Conservation (phyloP, 2,329 filamentous ascomycete species). For the Apiospora koreana region DNA sequence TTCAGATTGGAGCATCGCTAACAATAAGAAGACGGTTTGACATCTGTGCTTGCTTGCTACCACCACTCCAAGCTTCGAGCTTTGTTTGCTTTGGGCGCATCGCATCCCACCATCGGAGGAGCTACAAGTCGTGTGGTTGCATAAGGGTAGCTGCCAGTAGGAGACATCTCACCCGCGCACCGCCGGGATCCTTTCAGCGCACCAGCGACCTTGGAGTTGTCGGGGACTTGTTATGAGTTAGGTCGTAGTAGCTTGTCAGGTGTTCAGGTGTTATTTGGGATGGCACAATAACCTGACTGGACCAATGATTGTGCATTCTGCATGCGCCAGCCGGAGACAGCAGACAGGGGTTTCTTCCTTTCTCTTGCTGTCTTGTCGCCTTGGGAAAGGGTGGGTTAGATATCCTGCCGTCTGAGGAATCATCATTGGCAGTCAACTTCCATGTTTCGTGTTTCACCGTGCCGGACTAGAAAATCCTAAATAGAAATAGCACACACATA, state of each 20-base stretch:
- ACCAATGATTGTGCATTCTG: background rate
- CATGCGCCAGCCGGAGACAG: constrained; percentile 8
- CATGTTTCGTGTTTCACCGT: constrained; percentile 12
- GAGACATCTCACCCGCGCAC: constrained; percentile 2
- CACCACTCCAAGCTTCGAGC: constrained; percentile 3
- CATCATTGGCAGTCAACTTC: constrained; percentile 10
- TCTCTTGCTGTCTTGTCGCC: constrained; percentile 2
- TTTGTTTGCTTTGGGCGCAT: constrained; percentile 8
- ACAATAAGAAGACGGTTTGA: constrained; percentile 7
- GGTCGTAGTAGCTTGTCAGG: background rate
- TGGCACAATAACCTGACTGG: constrained; percentile 5
- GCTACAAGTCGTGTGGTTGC: constrained; percentile 7
- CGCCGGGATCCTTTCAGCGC: constrained; percentile 4
- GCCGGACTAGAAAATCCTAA: constrained; percentile 11
- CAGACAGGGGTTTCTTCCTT: constrained; percentile 8
- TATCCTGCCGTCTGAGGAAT: background rate
- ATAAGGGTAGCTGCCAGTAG: constrained; percentile 6
- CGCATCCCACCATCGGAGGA: constrained; percentile 5
- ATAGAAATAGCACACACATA: background rate
- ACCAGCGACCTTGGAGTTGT: background rate
- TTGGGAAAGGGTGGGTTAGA: constrained; percentile 4
- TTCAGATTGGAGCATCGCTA: background rate
- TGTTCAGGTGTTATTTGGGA: constrained; percentile 9
- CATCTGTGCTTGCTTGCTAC: background rate
- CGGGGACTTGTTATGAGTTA: background rate